Base-by-base conservation (phyloP, 352 stramenopile genomes). In the Globisporangium emineosum region DNA sequence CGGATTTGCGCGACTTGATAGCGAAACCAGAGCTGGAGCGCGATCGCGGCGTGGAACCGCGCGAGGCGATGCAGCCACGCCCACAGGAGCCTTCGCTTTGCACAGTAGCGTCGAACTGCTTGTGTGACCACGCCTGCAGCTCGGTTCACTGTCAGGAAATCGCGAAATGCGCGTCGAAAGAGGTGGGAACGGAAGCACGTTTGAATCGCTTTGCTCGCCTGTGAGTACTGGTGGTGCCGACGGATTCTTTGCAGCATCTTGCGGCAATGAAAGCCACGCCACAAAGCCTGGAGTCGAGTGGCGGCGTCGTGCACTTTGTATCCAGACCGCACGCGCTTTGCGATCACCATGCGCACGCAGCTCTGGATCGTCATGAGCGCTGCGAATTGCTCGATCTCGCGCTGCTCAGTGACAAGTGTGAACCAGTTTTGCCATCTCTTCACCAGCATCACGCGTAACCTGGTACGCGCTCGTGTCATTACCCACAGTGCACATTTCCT, bases 1-100 rank as follows among this genome's bases (percentile, higher is more conserved):
- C 61, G 67, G 23, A 89, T 77, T 17, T 68, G 64, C 8, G 30
- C 43, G 25, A 75, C 55, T 2, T 57, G 77, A n/a, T 54, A 57
- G 25, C 72, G 75, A 10, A 77, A 65, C 80, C 78, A 89, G 12
- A 82, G 9, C 54, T 91, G 83, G 61, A 91, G 79, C 19, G 73
- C 49, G 21, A 81, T 77, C 8, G 77, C 73, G 0, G 78, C 76
- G 47, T 89, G 81, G 63, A 89, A 90, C 0, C 69, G 66, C n/a
- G 71, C 75, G 30, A 89, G 63, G 1, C 73, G 70, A 45, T 75
- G 60, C 6, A 60, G 64, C 78, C 79, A 89, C 52, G 70, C 71
- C 5, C 68, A 43, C 40, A 78, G 73, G 55, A 84, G 58, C 0
- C 68, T 66, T 5, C 69, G 70, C 40, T 70, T 74, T n/a, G 63